A percentile compares a stretch with the other conserved stretches of the same genome.
These are phyloP conservation scores for Aechmea fasciata DNA, from an alignment of 176 grass and related monocot genomes.

Conservation along the genomic window DNA sequence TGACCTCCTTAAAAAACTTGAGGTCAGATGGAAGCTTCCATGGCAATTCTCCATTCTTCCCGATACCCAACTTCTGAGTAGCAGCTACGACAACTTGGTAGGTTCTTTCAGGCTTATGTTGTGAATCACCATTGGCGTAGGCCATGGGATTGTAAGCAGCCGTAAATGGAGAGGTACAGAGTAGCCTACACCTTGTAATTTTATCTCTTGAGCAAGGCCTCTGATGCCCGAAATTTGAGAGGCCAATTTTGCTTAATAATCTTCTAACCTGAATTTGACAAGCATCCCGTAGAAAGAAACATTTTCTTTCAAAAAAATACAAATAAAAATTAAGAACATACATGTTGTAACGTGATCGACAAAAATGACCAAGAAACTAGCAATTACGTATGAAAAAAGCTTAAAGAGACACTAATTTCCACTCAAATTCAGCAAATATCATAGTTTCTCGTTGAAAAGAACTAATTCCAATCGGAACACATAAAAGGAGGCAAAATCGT, in stretches of 20 bases:
- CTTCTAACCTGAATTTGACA: slow-evolving; percentile 23
- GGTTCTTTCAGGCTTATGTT: slow-evolving; percentile 29
- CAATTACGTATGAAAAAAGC: too few species aligned
- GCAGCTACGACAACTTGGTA: slow-evolving; percentile 77
- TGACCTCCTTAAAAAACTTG: slow-evolving; percentile 78
- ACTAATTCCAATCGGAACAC: too few species aligned
- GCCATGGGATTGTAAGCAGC: slow-evolving; percentile 15
- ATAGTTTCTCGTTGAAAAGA: too few species aligned
- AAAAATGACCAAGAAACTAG: too few species aligned
- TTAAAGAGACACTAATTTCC: too few species aligned
- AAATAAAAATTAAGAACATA: too few species aligned
- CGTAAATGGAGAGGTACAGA: slow-evolving; percentile 4
- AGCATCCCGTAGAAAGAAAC: slow-evolving; percentile 1
- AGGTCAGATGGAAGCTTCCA: slow-evolving; percentile 74
- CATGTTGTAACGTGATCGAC: too few species aligned
- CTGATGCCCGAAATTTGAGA: slow-evolving; percentile 11
- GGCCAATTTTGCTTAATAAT: slow-evolving; percentile 1
- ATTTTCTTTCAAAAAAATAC: background rate
- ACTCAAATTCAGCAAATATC: too few species aligned
- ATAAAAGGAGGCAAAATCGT: too few species aligned
- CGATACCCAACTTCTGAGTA: slow-evolving; percentile 70
- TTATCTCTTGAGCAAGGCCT: background rate
- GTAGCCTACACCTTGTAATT: background rate
- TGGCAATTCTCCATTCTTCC: slow-evolving; percentile 56
- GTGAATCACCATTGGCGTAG: slow-evolving; percentile 23